Evolutionary conservation across 1,139 yeast species (phyloP).

Genomic region (Geotrichum histeridarum): DNA sequence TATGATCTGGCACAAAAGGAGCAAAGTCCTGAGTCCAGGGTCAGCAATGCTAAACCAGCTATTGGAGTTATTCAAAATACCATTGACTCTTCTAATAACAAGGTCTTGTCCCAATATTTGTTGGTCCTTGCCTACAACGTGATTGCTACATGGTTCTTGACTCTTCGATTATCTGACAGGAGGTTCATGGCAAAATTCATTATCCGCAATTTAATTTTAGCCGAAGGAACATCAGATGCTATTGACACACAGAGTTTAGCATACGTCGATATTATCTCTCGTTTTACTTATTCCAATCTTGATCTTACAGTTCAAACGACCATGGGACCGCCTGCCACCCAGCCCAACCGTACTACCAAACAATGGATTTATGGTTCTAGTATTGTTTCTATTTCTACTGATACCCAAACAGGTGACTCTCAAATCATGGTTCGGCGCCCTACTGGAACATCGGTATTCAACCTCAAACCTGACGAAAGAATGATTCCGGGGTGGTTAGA

Average conservation of each 20-base stretch:
- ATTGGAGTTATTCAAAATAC: conserved; percentile 21
- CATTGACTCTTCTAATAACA: conserved; percentile 16
- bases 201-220: conserved; percentile 50
- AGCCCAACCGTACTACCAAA: conserved; percentile 28
- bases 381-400: conserved; percentile 54
- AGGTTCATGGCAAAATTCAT: conserved; percentile 58
- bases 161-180: conserved; percentile 56
- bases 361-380: conserved; percentile 64
- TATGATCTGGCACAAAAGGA: conserved; percentile 43
- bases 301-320: conserved; percentile 46
- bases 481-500: conserved; percentile 36
- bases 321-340: conserved; percentile 23
- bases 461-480: conserved; percentile 43
- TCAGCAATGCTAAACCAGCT: conserved; percentile 37
- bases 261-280: conserved; percentile 58
- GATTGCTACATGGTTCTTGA: conserved; percentile 68
- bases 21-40: conserved; percentile 42
- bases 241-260: conserved; percentile 57
- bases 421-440: conserved; percentile 57
- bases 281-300: conserved; percentile 63
- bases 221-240: conserved; percentile 40
- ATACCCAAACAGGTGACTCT: conserved; percentile 50
- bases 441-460: conserved; percentile 55
- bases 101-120: conserved; percentile 53
- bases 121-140: conserved; percentile 62